Base-by-base conservation (phyloP, 176 grass and related monocot genomes). In the Urochloa ruziziensis region DNA sequence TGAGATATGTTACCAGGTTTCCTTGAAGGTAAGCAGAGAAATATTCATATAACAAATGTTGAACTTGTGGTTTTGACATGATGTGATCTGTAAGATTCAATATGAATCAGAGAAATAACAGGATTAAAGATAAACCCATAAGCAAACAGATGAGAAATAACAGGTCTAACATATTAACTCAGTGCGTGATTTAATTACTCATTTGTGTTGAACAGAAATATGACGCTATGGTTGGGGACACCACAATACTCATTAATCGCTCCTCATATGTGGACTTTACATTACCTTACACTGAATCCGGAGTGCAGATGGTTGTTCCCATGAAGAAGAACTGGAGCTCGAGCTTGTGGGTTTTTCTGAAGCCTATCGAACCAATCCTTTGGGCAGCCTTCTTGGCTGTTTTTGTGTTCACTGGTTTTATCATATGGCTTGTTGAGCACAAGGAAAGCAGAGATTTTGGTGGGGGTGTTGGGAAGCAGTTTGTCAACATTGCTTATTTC, bases 1-100 rank as follows among this genome's bases (percentile, higher is more conserved):
- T 51, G 86, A 92, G 4, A 78, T 88, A 53, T 70, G 88, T 67
- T 43, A 85, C 36, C 77, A 88, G 39, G 68, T 91, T 79, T 88
- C 58, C 42, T 73, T 79, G 30, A 80, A 82, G 90, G 86, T 92
- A 36, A 43, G 76, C 32, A 83, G 21, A 24, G 11, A 39, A 37
- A 23, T 67, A 39, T 39, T 67, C 37, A 39, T 39, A 39, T 67
- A 36, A 8, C 63, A 39, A 19, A 67, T 67, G 18, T 5, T 2
- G 19, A 21, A 25, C 37, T 69, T 69, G 62, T 66, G 33, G 6
- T 66, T 6, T 21, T 66, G 33, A 66, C 63, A 9, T 23, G 63
- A 36, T 66, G 2, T 66, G 18, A 37, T 66, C 17, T 66, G 33
- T 37, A 37, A 36, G 33, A 5, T 33, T 37, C 62, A 34, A 36